A percentile compares a stretch with the other conserved stretches of the same genome.
These are phyloP conservation scores for Coemansia umbellata DNA, from an alignment of 192 early-diverging fungal genomes.

Conservation along the genomic window DNA sequence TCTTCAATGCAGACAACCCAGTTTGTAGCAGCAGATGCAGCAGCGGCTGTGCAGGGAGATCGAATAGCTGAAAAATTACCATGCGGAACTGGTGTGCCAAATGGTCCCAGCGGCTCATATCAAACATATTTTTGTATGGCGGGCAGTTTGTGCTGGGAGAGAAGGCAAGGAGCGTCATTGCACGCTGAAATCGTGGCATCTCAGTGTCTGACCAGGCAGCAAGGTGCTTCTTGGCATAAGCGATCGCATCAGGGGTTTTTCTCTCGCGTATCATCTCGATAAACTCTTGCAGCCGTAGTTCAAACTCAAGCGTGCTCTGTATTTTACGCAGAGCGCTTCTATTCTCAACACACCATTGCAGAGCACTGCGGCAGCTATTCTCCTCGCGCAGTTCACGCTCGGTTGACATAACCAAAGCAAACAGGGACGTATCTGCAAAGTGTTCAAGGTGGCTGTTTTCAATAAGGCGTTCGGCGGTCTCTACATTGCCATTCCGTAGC, in stretches of 20 bases:
- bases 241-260: constrained; percentile 69
- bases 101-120: constrained; percentile 65
- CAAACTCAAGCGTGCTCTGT: constrained; percentile 95
- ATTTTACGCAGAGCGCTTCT: constrained; percentile 82
- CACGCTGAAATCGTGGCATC: constrained; percentile 78
- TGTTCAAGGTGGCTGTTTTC: constrained; percentile 42
- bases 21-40: constrained; percentile 88
- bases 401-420: constrained; percentile 74
- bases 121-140: constrained; percentile 67
- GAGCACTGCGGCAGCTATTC: constrained; percentile 79
- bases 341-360: constrained; percentile 96
- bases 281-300: constrained; percentile 91
- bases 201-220: constrained; percentile 72
- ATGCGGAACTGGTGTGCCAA: constrained; percentile 77
- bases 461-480: constrained; percentile 70
- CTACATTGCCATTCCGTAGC: constrained; percentile 77
- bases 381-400: constrained; percentile 68
- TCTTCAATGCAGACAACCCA: constrained; percentile 94
- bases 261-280: constrained; percentile 77
- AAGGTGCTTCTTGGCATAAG: constrained; percentile 83
- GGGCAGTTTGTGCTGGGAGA: constrained; percentile 68
- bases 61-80: constrained; percentile 86
- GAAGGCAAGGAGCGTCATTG: constrained; percentile 88
- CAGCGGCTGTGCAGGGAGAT: constrained; percentile 80
- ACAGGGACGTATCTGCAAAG: constrained; percentile 88